Evolutionary conservation across 331 rosid genomes (phyloP).

Genomic region (Acacia concinna): DNA sequence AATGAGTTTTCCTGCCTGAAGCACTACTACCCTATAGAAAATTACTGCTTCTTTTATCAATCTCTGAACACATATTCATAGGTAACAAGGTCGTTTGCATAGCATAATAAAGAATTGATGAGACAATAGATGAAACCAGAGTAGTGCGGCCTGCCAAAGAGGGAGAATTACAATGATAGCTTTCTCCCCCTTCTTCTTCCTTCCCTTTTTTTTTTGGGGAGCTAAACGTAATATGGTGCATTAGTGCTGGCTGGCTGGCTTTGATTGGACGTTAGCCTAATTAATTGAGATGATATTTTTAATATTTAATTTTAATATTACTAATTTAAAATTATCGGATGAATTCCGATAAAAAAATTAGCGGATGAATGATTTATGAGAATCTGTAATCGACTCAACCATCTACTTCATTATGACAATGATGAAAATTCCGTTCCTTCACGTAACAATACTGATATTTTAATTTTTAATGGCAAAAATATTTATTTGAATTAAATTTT

Average conservation of each 20-base stretch:
- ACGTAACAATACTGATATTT: neutral
- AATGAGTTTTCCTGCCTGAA: too few species aligned
- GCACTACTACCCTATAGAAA: too few species aligned
- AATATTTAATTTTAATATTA: neutral
- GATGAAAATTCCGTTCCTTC: neutral
- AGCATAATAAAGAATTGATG: too few species aligned
- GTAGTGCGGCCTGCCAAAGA: too few species aligned
- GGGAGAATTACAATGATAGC: too few species aligned
- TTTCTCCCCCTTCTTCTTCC: too few species aligned
- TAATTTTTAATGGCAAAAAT: neutral
- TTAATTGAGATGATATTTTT: neutral
- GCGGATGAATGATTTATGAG: neutral
- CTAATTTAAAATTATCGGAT: neutral
- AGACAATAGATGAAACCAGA: too few species aligned
- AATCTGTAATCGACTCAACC: neutral
- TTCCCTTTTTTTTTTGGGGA: too few species aligned
- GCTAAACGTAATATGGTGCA: neutral
- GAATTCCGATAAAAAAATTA: neutral
- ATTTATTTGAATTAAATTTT: neutral
- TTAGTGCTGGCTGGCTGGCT: too few species aligned
- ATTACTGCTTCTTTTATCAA: too few species aligned
- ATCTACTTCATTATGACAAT: neutral
- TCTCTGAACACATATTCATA: too few species aligned
- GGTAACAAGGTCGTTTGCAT: too few species aligned
- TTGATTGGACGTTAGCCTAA: neutral